Conservation (phyloP, 78 protist genomes). For the Bodo saltans region DNA sequence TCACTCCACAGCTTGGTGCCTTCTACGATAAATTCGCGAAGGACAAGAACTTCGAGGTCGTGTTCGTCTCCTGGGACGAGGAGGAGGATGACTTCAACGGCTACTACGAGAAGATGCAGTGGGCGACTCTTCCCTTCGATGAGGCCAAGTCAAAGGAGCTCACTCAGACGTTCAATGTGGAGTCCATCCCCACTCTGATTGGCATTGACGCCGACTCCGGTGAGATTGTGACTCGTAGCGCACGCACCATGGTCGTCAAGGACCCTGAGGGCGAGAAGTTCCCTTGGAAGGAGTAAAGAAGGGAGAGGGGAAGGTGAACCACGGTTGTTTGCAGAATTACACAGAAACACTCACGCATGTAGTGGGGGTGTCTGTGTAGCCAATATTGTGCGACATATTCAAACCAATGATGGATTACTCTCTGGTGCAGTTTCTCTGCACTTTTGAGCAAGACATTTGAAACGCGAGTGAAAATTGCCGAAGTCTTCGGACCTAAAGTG, state of each 20-base stretch:
- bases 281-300: too few relatives aligned
- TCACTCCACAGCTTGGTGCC: slow-evolving; percentile 13
- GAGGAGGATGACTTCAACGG: not conserved
- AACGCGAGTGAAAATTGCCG: too few relatives aligned
- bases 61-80: slow-evolving; percentile 9
- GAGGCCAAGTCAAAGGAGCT: not conserved
- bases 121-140: slow-evolving; percentile 18
- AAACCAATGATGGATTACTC: too few relatives aligned
- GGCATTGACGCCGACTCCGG: not conserved
- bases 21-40: not conserved
- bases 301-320: too few relatives aligned
- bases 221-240: not conserved
- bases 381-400: too few relatives aligned
- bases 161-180: not conserved
- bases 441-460: too few relatives aligned
- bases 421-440: too few relatives aligned
- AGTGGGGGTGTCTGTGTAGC: too few relatives aligned
- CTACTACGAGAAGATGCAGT: slow-evolving; percentile 27
- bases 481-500: too few relatives aligned
- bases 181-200: not conserved
- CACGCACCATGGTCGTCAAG: not conserved
- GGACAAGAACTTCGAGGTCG: not conserved
- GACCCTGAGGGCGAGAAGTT: not conserved
- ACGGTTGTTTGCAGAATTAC: too few relatives aligned
- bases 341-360: too few relatives aligned